A percentile compares a stretch with the other conserved stretches of the same genome.
Evolutionary conservation across 1,284 basidiomycete genomes (phyloP).

Genomic region (Fomitopsis schrenkii): DNA sequence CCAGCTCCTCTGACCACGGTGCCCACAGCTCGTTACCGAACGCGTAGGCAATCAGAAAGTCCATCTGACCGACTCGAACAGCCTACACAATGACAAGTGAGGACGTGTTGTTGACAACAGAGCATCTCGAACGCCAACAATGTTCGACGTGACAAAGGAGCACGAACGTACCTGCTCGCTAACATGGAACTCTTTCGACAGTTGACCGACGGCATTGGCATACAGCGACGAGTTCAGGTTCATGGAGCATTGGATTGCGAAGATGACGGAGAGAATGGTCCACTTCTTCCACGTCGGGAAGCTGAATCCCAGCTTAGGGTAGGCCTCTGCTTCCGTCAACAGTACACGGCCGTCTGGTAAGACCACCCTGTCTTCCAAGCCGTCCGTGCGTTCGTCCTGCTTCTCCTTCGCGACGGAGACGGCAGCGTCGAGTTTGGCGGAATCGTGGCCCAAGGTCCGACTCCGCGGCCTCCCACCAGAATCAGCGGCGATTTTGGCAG

Average conservation of each 20-base stretch:
- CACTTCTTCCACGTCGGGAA: neutral
- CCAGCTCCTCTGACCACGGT: constrained; percentile 1
- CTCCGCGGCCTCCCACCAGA: neutral
- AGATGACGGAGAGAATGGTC: neutral
- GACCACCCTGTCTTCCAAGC: neutral
- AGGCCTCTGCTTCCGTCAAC: neutral
- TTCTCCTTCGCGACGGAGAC: neutral
- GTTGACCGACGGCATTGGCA: neutral
- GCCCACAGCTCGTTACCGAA: constrained; percentile 1
- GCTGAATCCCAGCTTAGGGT: neutral
- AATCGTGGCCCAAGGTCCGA: neutral
- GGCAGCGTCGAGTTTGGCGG: neutral
- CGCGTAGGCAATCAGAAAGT: neutral
- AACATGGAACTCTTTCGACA: neutral
- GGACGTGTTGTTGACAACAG: too few relatives aligned
- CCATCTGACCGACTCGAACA: neutral
- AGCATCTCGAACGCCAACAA: neutral
- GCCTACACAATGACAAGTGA: neutral
- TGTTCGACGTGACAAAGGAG: neutral
- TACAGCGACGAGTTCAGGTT: neutral
- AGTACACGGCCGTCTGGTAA: neutral
- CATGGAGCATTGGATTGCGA: neutral
- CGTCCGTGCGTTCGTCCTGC: neutral
- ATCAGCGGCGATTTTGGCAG: neutral
- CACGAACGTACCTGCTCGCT: neutral